Conservation (phyloP, 225 moss, liverwort and hornwort species). For the Polytrichum formosum region DNA sequence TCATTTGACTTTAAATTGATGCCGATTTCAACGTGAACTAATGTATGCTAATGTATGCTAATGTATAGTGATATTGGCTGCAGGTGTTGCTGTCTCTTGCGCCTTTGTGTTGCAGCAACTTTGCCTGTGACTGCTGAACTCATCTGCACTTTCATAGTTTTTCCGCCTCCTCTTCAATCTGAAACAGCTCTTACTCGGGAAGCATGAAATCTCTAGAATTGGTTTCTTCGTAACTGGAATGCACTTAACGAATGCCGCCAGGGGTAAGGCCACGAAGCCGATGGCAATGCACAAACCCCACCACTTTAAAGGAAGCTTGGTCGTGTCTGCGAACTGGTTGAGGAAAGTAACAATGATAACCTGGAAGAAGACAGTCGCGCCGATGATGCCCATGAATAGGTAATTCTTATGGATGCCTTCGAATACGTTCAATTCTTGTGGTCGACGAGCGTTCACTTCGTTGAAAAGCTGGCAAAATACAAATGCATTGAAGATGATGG, state of each 20-base stretch:
- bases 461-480: conserved; percentile 56
- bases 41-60: no score
- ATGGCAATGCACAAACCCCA: conserved; percentile 36
- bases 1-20: no score
- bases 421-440: conserved; percentile 34
- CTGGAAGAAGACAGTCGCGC: conserved; percentile 32
- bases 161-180: conserved; percentile 24
- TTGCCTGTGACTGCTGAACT: background rate
- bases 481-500: conserved; percentile 61
- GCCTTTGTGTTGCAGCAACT: no score
- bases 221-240: conserved; percentile 29
- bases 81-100: no score
- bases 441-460: conserved; percentile 47
- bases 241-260: conserved; percentile 32
- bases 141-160: background rate
- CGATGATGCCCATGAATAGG: conserved; percentile 33
- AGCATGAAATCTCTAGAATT: conserved; percentile 32
- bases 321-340: conserved; percentile 46
- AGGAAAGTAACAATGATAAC: conserved; percentile 47
- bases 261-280: conserved; percentile 23
- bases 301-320: conserved; percentile 26
- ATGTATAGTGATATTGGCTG: no score
- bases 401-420: conserved; percentile 33
- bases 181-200: conserved; percentile 22
- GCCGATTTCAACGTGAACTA: no score